A percentile compares a stretch with the other conserved stretches of the same genome.
Conservation (phyloP, 2,329 filamentous ascomycete genomes). For the Ceratocystis variospora region DNA sequence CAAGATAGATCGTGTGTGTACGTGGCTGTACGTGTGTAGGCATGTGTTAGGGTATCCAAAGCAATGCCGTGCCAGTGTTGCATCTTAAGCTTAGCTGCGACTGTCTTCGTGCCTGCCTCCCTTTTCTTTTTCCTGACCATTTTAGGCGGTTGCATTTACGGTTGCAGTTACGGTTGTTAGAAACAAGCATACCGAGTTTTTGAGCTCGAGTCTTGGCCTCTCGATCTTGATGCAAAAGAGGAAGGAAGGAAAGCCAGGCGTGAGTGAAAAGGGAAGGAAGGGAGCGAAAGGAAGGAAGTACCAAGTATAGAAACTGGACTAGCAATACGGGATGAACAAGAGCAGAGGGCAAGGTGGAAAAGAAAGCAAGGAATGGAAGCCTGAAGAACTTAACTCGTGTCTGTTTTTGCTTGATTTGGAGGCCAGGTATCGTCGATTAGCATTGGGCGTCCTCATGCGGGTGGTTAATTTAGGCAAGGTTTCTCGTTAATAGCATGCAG, state of each 20-base stretch:
- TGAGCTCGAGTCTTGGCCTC: not conserved
- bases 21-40: too few relatives aligned
- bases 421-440: too few relatives aligned
- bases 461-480: too few relatives aligned
- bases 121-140: not conserved
- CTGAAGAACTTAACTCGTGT: too few relatives aligned
- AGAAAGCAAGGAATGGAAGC: too few relatives aligned
- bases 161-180: not conserved
- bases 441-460: too few relatives aligned
- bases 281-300: not conserved
- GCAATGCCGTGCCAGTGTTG: too few relatives aligned
- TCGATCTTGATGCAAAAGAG: too few relatives aligned
- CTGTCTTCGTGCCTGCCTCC: not conserved
- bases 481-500: too few relatives aligned
- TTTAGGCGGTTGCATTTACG: not conserved
- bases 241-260: not conserved
- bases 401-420: too few relatives aligned
- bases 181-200: not conserved
- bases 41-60: too few relatives aligned
- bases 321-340: not conserved
- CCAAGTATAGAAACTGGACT: not conserved
- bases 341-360: not conserved
- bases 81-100: not conserved
- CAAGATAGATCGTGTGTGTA: too few relatives aligned
- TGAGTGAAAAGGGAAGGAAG: not conserved